phyloP scores from a whole-genome alignment of 805 yeast species.

The Millerago galiae region DNA sequence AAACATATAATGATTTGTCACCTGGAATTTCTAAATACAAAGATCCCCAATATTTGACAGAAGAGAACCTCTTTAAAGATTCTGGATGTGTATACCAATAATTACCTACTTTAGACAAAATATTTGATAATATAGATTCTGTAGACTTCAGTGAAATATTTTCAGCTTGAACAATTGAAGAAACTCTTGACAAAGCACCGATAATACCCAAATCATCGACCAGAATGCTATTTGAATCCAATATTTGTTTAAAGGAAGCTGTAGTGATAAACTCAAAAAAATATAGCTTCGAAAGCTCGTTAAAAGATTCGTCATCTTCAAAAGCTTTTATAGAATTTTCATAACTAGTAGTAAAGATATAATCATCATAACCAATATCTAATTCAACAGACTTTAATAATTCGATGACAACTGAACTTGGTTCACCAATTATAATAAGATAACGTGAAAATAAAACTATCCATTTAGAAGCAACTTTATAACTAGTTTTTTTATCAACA shows the following conservation, averaged over 20 bases:
- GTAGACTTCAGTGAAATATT: constrained; percentile 17
- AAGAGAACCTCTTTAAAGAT: constrained; percentile 12
- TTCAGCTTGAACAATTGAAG: constrained; percentile 24
- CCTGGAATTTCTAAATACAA: constrained; percentile 15
- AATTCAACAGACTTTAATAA: constrained; percentile 11
- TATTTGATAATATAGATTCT: constrained; percentile 26
- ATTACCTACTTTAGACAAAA: constrained; percentile 42
- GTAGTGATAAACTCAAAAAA: constrained; percentile 31
- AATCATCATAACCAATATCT: constrained; percentile 17
- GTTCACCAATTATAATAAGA: constrained; percentile 55
- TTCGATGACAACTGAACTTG: constrained; percentile 18
- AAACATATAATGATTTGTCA: constrained; percentile 24
- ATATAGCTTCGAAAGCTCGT: constrained; percentile 17
- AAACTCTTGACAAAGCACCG: constrained; percentile 36
- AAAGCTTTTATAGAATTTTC: constrained; percentile 12
- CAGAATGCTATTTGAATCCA: constrained; percentile 30
- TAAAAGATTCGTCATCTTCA: constrained; percentile 12
- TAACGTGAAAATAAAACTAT: constrained; percentile 40
- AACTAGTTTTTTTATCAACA: constrained; percentile 29
- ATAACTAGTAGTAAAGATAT: constrained; percentile 12
- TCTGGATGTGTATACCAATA: constrained; percentile 23
- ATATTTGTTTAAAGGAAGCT: constrained; percentile 25
- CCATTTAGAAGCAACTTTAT: constrained; percentile 38
- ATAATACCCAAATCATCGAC: constrained; percentile 42
- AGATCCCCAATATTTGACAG: constrained; percentile 25